Evolutionary conservation across 306 rosid species (phyloP), one percentile per base, ranked within the genome.

Genomic region (Cucurbita pepo): DNA sequence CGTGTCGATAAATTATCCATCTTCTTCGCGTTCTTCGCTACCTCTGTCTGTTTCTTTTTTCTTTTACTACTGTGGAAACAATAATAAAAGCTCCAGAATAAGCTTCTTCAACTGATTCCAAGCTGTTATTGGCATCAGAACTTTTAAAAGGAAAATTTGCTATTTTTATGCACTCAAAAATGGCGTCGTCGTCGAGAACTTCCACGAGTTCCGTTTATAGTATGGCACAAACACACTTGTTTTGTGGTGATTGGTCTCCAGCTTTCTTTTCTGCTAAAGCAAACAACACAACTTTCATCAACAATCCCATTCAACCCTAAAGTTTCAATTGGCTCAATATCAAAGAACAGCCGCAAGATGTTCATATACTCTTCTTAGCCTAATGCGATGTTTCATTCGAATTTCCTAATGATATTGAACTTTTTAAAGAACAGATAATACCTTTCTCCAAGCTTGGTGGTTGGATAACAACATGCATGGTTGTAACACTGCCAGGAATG

Each of bases 401-500:
- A 30, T 4, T 30, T 57, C 38, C 75, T 52, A 57, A 71, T 64
- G 40, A 34, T 48, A 38, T 34, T 56, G 44, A 18, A 52, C 45
- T 62, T 14, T 77, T 11, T 21, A 44, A 13, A 45, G 64, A 57
- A 74, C 41, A 48, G 47, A 56, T 36, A 1, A 40, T 62, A 93
- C 98, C 98, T 90, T 90, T 93, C 53, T 88, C 96, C 73, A 56
- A 52, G 21, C 82, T 60, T 14, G 93, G 88, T 60, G 85, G 91
- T 76, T 88, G 97, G 78, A 93, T 87, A 71, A 93, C 82, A 37
- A 90, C 97, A 69, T 84, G 98, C 97, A 93, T 93, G 30, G 97
- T 93, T 48, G 96, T 93, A 38, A 91, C 90, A 71, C 88, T 90
- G 15, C 90, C 97, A 25, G 93, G 96, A 56, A 87, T 80, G 62